A percentile compares a stretch with the other conserved stretches of the same genome.
Evolutionary conservation across 148 eudicot genomes (phyloP).

Genomic region (Rhododendron ovatum): DNA sequence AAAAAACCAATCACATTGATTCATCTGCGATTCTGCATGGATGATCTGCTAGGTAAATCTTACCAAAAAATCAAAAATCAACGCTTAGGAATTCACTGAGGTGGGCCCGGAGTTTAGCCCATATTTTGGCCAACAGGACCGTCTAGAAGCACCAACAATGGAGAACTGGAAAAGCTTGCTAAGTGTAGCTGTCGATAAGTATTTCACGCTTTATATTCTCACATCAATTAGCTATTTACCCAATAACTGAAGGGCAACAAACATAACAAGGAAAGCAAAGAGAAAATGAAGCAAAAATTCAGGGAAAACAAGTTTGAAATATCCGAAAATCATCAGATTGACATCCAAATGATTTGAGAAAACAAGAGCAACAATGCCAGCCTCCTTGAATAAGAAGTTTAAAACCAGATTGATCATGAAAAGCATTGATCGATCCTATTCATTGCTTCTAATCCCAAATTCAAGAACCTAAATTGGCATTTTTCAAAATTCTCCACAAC

Average conservation of each 20-base stretch:
- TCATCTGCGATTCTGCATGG: neutral
- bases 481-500: neutral
- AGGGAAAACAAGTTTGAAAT: neutral
- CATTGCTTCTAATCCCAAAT: neutral
- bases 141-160: neutral
- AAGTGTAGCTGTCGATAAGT: neutral
- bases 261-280: neutral
- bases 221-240: neutral
- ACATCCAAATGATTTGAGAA: neutral
- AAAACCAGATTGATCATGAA: neutral
- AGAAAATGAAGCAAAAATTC: neutral
- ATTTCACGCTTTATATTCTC: neutral
- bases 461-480: constrained; percentile 6
- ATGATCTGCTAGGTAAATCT: neutral
- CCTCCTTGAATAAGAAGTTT: neutral
- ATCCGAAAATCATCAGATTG: neutral
- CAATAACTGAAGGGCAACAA: neutral
- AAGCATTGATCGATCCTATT: neutral
- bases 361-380: neutral
- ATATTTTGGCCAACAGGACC: neutral
- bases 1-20: neutral
- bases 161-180: neutral
- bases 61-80: neutral
- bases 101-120: neutral
- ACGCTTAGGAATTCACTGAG: neutral